These are phyloP conservation scores for Phalaenopsis equestris DNA, from an alignment of 106 monocot species.

Conservation along the genomic window DNA sequence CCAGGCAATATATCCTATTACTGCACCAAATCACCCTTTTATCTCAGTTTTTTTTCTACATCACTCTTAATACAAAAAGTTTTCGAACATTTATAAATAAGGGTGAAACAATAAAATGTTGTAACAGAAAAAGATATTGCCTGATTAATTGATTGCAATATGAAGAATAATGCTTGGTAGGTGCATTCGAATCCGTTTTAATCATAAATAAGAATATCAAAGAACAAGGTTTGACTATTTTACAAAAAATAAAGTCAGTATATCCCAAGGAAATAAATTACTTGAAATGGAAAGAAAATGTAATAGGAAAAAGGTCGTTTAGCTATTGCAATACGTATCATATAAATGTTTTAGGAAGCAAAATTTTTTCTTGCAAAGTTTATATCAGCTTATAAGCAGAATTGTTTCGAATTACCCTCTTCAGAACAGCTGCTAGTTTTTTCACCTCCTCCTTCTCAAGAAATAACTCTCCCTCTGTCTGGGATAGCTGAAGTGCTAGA, in stretches of 20 bases:
- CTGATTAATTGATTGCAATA: neutral
- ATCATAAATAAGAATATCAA: neutral
- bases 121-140: neutral
- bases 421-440: constrained; percentile 13
- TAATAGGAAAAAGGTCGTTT: constrained; percentile 1
- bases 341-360: neutral
- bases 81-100: neutral
- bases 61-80: neutral
- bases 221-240: neutral
- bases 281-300: neutral
- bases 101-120: neutral
- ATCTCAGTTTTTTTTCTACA: too few relatives aligned
- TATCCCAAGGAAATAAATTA: neutral
- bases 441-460: constrained; percentile 23
- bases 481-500: constrained; percentile 21
- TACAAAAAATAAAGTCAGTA: neutral
- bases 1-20: too few relatives aligned
- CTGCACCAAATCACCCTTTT: too few relatives aligned
- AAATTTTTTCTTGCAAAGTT: neutral
- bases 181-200: neutral
- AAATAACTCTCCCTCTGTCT: constrained; percentile 20
- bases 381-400: neutral
- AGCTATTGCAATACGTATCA: constrained; percentile 4
- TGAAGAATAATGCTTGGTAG: neutral
- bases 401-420: constrained; percentile 8